phyloP scores from a whole-genome alignment of 805 yeast genomes.

The Saccharomycopsis babjevae region DNA sequence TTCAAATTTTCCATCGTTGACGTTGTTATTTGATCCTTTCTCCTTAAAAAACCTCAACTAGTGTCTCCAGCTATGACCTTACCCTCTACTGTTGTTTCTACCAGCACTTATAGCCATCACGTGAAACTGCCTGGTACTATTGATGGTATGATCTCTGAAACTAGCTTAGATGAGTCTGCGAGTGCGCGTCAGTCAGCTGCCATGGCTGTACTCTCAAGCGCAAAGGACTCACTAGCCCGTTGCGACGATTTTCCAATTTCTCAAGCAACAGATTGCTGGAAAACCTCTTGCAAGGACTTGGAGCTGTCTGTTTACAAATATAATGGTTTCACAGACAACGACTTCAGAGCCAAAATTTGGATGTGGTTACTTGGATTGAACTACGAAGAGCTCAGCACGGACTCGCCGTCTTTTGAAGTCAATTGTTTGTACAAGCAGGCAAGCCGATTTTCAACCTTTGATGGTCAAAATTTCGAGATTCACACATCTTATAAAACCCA shows the following conservation, averaged over 20 bases:
- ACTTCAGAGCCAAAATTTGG: constrained; percentile 39
- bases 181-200: not conserved
- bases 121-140: too few relatives aligned
- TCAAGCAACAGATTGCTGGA: not conserved
- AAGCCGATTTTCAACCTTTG: not conserved
- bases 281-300: not conserved
- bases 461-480: not conserved
- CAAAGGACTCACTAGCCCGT: not conserved
- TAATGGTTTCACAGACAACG: constrained; percentile 9
- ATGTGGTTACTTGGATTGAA: constrained; percentile 31
- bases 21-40: too few relatives aligned
- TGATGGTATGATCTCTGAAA: too few relatives aligned
- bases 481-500: constrained; percentile 47
- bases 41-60: too few relatives aligned
- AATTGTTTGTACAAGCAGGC: not conserved
- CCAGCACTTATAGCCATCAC: too few relatives aligned
- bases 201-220: not conserved
- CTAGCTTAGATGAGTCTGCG: not conserved
- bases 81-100: too few relatives aligned
- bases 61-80: too few relatives aligned
- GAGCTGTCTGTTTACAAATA: not conserved
- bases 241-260: not conserved
- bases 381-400: not conserved
- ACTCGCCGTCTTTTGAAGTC: not conserved
- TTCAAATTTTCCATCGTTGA: too few relatives aligned